These are phyloP conservation scores for Fusarium stilboides DNA, from an alignment of 2,329 filamentous ascomycete genomes.

Conservation along the genomic window DNA sequence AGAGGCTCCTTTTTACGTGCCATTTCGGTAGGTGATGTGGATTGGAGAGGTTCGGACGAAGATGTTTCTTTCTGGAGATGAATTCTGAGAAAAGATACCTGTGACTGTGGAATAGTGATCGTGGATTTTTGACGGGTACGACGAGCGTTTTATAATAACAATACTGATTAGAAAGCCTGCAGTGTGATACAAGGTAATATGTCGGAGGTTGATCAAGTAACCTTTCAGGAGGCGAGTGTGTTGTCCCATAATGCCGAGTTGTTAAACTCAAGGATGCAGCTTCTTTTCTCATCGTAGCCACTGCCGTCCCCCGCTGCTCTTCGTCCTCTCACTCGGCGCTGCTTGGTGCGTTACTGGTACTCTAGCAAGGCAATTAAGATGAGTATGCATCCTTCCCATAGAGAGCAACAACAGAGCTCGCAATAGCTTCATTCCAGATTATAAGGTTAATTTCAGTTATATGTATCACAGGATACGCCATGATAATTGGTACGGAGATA, in stretches of 20 bases:
- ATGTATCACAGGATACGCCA: neutral
- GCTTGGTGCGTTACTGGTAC: too few species aligned
- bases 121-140: neutral
- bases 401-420: neutral
- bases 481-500: neutral
- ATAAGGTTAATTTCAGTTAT: neutral
- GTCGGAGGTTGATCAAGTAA: conserved; percentile 4
- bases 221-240: conserved; percentile 2
- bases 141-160: neutral
- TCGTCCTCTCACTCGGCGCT: neutral
- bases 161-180: neutral
- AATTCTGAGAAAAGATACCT: neutral
- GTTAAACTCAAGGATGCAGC: neutral
- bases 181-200: neutral
- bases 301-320: too few species aligned
- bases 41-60: neutral
- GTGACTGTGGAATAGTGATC: too few species aligned
- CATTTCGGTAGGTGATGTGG: neutral
- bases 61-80: too few species aligned
- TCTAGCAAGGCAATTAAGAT: neutral
- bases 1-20: neutral
- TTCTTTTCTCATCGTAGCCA: neutral
- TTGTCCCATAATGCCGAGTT: neutral
- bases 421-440: neutral
- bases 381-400: neutral